Base-by-base conservation (phyloP, 306 rosid genomes). In the Quercus suber region DNA sequence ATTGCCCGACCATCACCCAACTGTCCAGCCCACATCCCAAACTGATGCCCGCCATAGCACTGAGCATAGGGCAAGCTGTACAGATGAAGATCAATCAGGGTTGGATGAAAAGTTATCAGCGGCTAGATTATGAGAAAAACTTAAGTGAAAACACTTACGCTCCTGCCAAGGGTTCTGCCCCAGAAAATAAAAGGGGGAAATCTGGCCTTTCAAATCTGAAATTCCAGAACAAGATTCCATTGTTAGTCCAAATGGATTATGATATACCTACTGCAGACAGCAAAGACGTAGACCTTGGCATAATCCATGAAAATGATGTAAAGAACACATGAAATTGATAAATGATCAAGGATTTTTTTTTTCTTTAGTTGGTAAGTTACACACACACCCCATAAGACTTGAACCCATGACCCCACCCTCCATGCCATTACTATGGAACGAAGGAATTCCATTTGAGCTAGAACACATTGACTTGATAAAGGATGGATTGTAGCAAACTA, bases 21-120 rank as follows among this genome's bases (percentile, higher is more conserved):
- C 73, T 95, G 99, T 69, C 99, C 98, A 56, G 99, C 99, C 99
- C 99, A 95, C 97, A 87, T 95, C 19, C 99, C 99, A 33, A 95
- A 95, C 75, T 95, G 99, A 87, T 95, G 98, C 58, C 99, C 99
- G 5, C 99, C 99, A 78, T 95, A 93, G 89, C 99, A 95, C 75
- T 91, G 98, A 73, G 98, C 99, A 78, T 93, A 95, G 69, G 99
- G 94, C 77, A 91, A 80, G 82, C 99, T 95, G 85, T 75, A 70
- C 31, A 71, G 83, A 52, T 67, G 72, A 84, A 53, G 33, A 70
- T 67, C 63, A 78, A 75, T 43, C 67, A 63, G 52, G 64, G 51
- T 67, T 56, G 45, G 55, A 82, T 37, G 28, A 59, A 79, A 78
- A 80, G 80, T 67, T 33, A 67, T 20, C n/a, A 63, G 63, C 21